Conservation (phyloP, 306 rosid species). For the Acacia melanoxylon region DNA sequence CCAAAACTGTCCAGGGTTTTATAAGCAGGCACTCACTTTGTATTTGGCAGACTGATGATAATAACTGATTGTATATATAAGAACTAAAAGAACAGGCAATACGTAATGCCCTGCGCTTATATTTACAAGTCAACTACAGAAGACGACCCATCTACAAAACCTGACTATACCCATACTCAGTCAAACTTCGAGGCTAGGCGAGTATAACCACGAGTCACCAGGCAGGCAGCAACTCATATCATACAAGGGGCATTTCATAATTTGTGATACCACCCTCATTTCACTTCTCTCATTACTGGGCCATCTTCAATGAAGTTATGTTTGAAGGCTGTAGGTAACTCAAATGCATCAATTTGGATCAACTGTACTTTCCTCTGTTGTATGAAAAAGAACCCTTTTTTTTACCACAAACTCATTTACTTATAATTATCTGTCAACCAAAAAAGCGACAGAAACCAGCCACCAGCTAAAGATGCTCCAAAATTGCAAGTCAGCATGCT, state of each 20-base stretch:
- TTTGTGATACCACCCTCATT: constrained; percentile 26
- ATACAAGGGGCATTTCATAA: constrained; percentile 26
- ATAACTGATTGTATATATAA: constrained; percentile 24
- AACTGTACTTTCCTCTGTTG: constrained; percentile 36
- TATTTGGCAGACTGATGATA: constrained; percentile 31
- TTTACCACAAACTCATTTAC: constrained; percentile 40
- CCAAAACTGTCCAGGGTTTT: constrained; percentile 25
- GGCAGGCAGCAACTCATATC: constrained; percentile 27
- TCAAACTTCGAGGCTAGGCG: constrained; percentile 33
- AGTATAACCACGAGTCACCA: constrained; percentile 40
- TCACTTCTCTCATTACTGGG: constrained; percentile 26
- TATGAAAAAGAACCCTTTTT: constrained; percentile 36
- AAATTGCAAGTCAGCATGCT: constrained; percentile 44
- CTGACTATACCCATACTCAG: constrained; percentile 29
- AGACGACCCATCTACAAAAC: constrained; percentile 34
- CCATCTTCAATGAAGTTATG: constrained; percentile 40
- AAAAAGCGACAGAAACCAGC: constrained; percentile 51
- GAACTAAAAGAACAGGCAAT: constrained; percentile 29
- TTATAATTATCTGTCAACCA: constrained; percentile 47
- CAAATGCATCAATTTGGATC: constrained; percentile 32
- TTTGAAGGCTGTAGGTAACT: constrained; percentile 39
- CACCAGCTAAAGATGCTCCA: constrained; percentile 55
- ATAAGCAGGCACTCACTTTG: constrained; percentile 33
- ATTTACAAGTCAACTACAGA: constrained; percentile 47
- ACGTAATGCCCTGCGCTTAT: constrained; percentile 36